These are phyloP conservation scores for Aspergillus luchuensis DNA, from an alignment of 2,329 filamentous ascomycete species.

Conservation along the genomic window DNA sequence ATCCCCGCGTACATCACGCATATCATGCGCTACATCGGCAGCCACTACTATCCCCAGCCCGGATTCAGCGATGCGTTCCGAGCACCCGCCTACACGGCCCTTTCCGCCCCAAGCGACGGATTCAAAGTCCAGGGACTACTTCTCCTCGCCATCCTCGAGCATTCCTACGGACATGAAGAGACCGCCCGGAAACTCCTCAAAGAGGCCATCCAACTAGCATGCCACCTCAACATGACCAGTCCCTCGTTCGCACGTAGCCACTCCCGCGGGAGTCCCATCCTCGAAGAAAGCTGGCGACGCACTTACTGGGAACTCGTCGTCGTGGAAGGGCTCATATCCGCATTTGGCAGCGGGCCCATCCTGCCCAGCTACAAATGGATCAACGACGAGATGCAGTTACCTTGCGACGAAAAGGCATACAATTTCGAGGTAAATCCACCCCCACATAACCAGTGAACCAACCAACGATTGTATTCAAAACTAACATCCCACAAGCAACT, in stretches of 20 bases:
- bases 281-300: constrained; percentile 80
- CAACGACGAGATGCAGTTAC: constrained; percentile 66
- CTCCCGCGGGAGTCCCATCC: constrained; percentile 56
- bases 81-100: constrained; percentile 16
- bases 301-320: constrained; percentile 84
- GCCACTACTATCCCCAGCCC: constrained; percentile 48
- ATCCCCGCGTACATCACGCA: constrained; percentile 47
- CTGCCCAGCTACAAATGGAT: constrained; percentile 17
- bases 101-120: constrained; percentile 23
- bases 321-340: constrained; percentile 75
- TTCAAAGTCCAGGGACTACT: constrained; percentile 38
- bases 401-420: constrained; percentile 70
- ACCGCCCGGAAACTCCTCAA: constrained; percentile 48
- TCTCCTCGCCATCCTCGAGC: constrained; percentile 33
- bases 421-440: constrained; percentile 15
- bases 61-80: constrained; percentile 24
- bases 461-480: neutral
- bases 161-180: constrained; percentile 30
- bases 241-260: constrained; percentile 54
- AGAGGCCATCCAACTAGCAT: constrained; percentile 66
- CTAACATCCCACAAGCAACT: constrained; percentile 52
- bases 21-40: constrained; percentile 55
- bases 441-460: no score
- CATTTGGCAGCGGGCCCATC: constrained; percentile 49
- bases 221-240: constrained; percentile 72